Conservation (phyloP, 352 stramenopile species). For the Thraustotheca clavata region DNA sequence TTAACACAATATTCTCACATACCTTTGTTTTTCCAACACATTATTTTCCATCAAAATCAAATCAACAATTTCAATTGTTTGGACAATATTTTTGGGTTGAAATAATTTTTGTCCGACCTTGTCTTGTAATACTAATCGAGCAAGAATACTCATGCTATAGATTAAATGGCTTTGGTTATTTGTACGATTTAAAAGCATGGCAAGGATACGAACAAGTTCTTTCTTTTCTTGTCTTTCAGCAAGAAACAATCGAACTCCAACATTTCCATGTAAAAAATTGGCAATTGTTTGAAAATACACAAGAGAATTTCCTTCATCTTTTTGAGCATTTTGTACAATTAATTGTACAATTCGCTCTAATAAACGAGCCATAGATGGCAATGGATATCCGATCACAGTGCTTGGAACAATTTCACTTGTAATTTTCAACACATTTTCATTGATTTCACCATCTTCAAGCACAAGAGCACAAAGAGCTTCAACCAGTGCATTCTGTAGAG, state of each 20-base stretch:
- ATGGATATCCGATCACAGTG: too few relatives aligned
- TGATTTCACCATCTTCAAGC: too few relatives aligned
- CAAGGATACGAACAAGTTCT: constrained; percentile 71
- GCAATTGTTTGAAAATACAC: constrained; percentile 57
- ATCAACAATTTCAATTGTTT: constrained; percentile 63
- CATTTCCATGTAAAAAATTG: constrained; percentile 58
- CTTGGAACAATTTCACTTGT: too few relatives aligned
- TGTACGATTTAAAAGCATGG: constrained; percentile 71
- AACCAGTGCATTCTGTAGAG: too few relatives aligned
- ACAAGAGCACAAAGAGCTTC: too few relatives aligned
- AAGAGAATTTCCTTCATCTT: too few relatives aligned
- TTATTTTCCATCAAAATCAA: constrained; percentile 52
- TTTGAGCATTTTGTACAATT: constrained; percentile 9
- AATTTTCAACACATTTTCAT: too few relatives aligned
- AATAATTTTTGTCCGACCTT: constrained; percentile 74
- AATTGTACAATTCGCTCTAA: too few relatives aligned
- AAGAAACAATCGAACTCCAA: constrained; percentile 61
- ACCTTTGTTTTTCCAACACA: constrained; percentile 18
- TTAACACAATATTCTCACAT: constrained; percentile 7
- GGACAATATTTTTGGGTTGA: constrained; percentile 68
- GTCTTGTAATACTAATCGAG: constrained; percentile 58
- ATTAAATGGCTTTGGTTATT: constrained; percentile 66
- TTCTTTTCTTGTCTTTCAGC: constrained; percentile 76
- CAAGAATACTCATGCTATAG: constrained; percentile 69
- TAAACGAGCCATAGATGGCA: too few relatives aligned